Base-by-base conservation (phyloP, 2,329 filamentous ascomycete species). In the Alternaria incomplexa region DNA sequence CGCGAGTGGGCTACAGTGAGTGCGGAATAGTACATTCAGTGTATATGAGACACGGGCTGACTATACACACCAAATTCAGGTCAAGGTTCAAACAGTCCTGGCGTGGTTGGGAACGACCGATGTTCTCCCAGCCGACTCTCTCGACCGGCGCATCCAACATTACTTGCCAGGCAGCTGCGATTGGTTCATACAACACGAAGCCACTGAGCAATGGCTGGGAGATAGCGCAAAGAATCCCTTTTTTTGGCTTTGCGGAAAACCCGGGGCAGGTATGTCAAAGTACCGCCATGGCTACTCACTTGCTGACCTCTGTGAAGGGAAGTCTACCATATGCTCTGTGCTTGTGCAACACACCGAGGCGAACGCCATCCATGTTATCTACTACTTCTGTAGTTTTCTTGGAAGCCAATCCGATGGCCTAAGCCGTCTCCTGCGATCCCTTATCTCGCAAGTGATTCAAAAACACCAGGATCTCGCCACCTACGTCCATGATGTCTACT, bases 11-110 rank as follows among this genome's bases (percentile, higher is more conserved):
- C 13, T n/a, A 15, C 32, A 9, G 32, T 36, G 1, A 36, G 32
- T 36, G 5, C 10, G 1, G 3, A 36, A 8, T n/a, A 5, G 1
- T n/a, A 1, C 15, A 9, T 0, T n/a, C 1, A 7, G 13, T 36
- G 8, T 36, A 3, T 36, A 0, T 15, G 32, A n/a, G 2, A 36
- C 15, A n/a, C 13, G 32, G 1, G 4, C 32, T 36, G 32, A 36
- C 32, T 9, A 4, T 8, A 0, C 9, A 4, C 10, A 3, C 8
- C 13, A 2, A 1, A 5, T n/a, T 6, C 5, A 36, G 32, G 32
- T 10, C 15, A 40, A 40, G 15, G 3, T 40, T n/a, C 32, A 15
- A 15, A 36, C 2, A 3, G 30, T 36, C 2, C 5, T 36, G 2
- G 7, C 30, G 3, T 36, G 30, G 30, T 4, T 36, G 0, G 30